Evolutionary conservation across 352 stramenopile genomes (phyloP).

Genomic region (Pythium chondricola): DNA sequence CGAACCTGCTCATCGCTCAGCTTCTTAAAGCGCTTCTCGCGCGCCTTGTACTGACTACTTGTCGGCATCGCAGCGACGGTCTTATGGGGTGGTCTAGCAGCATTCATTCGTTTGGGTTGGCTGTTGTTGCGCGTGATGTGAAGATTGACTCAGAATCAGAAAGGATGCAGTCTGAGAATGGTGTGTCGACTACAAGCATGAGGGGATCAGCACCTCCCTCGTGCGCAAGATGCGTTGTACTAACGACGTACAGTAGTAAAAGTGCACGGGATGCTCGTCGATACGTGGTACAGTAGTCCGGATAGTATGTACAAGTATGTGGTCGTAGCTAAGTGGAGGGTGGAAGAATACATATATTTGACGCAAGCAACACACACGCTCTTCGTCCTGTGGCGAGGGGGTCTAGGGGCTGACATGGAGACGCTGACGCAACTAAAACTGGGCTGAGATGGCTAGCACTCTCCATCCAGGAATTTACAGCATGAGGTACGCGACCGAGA

Average conservation of each 20-base stretch:
- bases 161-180: not conserved
- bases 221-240: no score
- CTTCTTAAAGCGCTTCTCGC: constrained; percentile 73
- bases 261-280: no score
- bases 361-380: not conserved
- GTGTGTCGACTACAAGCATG: constrained; percentile 1
- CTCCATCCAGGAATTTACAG: constrained; percentile 18
- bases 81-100: not conserved
- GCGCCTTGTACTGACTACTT: constrained; percentile 49
- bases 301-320: no score
- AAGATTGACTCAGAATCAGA: constrained; percentile 3
- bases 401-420: not conserved
- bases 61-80: not conserved
- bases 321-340: not conserved
- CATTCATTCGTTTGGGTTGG: no score
- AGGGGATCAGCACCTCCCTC: no score
- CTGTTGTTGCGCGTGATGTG: not conserved
- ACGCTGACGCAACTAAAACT: not conserved
- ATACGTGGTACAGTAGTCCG: no score
- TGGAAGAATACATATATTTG: not conserved
- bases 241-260: no score
- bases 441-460: not conserved
- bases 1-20: constrained; percentile 21
- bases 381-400: not conserved
- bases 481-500: constrained; percentile 38